Conservation (phyloP, 345 rosid genomes). For the Nephelium lappaceum region DNA sequence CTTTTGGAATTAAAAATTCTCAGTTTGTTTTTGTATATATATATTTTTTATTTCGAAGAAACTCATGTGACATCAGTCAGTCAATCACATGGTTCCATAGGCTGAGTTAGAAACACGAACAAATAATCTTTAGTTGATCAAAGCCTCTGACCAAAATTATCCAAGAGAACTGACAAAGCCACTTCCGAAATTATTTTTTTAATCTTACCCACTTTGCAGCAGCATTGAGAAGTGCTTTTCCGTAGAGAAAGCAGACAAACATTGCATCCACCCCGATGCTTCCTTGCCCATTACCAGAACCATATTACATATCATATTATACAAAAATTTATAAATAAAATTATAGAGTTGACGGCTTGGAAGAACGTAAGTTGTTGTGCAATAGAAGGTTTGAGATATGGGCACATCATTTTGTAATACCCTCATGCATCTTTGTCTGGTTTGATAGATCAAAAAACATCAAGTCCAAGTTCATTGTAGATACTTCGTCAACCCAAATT, state of each 20-base stretch:
- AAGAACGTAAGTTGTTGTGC: no score
- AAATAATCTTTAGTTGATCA: background rate
- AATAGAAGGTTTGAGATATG: no score
- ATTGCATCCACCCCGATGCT: conserved; percentile 22
- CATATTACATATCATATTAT: background rate
- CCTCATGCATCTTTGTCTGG: background rate
- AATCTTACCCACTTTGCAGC: background rate
- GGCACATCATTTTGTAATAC: background rate
- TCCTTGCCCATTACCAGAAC: conserved; percentile 19
- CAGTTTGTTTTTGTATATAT: background rate
- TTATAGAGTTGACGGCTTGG: background rate
- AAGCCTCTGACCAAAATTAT: background rate
- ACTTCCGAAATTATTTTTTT: conserved; percentile 4
- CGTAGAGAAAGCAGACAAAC: background rate
- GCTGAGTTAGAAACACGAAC: conserved; percentile 3
- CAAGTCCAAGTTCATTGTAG: conserved; percentile 31
- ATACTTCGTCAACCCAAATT: background rate
- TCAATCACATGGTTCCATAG: conserved; percentile 6
- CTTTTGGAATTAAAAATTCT: background rate
- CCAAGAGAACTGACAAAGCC: background rate
- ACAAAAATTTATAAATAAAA: background rate
- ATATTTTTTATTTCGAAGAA: background rate
- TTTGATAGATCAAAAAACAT: background rate
- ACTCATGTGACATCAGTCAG: background rate
- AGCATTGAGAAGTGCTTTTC: background rate